phyloP scores from a whole-genome alignment of 768 basidiomycete species.

The Termitomyces sp. region DNA sequence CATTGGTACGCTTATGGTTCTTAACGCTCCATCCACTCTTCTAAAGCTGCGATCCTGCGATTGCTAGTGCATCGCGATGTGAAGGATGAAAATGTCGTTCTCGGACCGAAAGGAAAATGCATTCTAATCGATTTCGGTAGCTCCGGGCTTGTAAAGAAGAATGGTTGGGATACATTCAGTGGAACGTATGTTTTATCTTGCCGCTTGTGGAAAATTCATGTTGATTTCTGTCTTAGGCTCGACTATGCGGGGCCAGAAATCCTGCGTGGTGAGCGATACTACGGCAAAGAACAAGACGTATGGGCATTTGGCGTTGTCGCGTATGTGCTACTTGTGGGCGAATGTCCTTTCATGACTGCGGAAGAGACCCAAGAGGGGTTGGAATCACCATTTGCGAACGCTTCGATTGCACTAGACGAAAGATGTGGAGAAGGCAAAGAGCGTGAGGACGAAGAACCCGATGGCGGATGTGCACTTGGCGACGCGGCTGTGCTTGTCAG shows the following conservation, averaged over 20 bases:
- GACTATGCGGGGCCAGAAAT: constrained; percentile 98
- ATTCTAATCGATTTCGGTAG: constrained; percentile 98
- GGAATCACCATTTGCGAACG: constrained; percentile 68
- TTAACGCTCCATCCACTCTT: neutral
- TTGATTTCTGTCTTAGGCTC: constrained; percentile 41
- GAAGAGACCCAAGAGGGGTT: constrained; percentile 89
- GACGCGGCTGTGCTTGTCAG: constrained; percentile 85
- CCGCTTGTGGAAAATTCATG: constrained; percentile 2
- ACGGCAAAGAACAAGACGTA: constrained; percentile 95
- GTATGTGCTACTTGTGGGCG: constrained; percentile 89
- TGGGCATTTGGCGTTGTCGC: constrained; percentile 98
- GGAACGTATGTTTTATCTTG: constrained; percentile 67
- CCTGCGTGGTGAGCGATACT: constrained; percentile 88
- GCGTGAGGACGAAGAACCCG: constrained; percentile 68
- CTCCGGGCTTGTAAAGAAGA: constrained; percentile 78
- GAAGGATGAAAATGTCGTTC: constrained; percentile 95
- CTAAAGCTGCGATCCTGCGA: constrained; percentile 2
- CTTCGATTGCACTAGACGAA: constrained; percentile 75
- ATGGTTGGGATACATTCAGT: constrained; percentile 89
- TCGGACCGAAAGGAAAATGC: constrained; percentile 76
- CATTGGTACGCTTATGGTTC: constrained; percentile 60
- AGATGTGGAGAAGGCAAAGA: constrained; percentile 75
- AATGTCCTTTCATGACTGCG: constrained; percentile 89
- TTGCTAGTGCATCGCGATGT: constrained; percentile 88
- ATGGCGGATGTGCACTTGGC: constrained; percentile 80